Base-by-base conservation (phyloP, 2,329 filamentous ascomycete genomes). In the Phoma sp. region DNA sequence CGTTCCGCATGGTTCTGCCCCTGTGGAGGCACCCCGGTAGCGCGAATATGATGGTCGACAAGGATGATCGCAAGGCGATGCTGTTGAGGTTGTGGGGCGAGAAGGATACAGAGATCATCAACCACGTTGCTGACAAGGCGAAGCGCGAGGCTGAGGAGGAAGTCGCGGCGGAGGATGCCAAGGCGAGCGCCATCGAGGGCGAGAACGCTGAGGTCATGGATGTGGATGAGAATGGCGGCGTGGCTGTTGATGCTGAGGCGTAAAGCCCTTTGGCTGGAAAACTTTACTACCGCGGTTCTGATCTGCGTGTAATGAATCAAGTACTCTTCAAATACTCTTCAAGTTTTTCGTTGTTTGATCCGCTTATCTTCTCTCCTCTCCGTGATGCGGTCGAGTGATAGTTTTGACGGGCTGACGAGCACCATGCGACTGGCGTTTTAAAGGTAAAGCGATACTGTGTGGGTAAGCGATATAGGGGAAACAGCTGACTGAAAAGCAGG, bases 1-100 rank as follows among this genome's bases (percentile, higher is more conserved):
- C 77, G 69, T 93, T 98, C 79, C 82, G 85, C 24, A 91, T 97
- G 85, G 90, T 93, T 1, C 82, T 99, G 14, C 95, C 95, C 3
- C 80, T 99, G 25, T 99, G 95, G 95, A 89, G 96, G 77, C 96
- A 92, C 72, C 84, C 96, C 57, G 88, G 93, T 65, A 93, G 89
- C 18, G 82, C 98, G 55, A 99, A 99, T 74, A 84, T 99, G 48
- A 99, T 99, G 95, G 82, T 99, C 69, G 93, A 95, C 44, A 99
- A 99, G 80, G 95, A 99, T 74, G 95, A 99, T 62, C 86, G 95
- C 13, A 88, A 76, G 69, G 95, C 95, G 1, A 96, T 98, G 91
- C 79, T 98, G 64, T 81, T 98, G 60, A 84, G 95, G 22, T 82
- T 99, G 57, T 99, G 89, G 79, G 96, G 97, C 71, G 93, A 98